These are phyloP conservation scores for Garcileccinum viscosum DNA, from an alignment of 1,284 basidiomycete genomes.

Conservation along the genomic window DNA sequence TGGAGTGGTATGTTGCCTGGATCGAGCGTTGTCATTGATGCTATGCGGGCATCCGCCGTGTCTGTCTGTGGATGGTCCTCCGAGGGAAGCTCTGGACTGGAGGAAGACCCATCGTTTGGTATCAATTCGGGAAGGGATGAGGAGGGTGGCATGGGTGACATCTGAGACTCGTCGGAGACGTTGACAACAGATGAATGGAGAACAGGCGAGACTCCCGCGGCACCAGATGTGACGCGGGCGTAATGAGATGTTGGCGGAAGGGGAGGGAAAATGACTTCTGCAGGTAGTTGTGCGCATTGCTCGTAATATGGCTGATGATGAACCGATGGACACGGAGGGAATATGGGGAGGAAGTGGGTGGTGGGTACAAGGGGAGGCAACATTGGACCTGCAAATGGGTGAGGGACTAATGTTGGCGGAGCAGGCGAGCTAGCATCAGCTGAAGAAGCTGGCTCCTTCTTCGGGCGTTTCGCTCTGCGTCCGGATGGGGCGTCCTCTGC, in stretches of 20 bases:
- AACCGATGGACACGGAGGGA: conserved; percentile 61
- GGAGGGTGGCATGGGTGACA: conserved; percentile 36
- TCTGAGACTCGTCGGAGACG: conserved; percentile 28
- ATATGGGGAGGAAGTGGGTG: conserved; percentile 54
- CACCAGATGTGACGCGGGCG: conserved; percentile 38
- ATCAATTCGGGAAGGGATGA: conserved; percentile 63
- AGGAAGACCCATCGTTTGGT: conserved; percentile 69
- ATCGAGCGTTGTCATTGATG: conserved; percentile 24
- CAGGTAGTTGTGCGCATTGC: conserved; percentile 55
- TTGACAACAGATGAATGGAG: conserved; percentile 38
- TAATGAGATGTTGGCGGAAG: conserved; percentile 57
- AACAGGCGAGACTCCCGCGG: conserved; percentile 20
- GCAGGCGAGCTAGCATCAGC: conserved; percentile 36
- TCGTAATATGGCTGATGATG: conserved; percentile 77
- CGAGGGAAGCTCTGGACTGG: conserved; percentile 62
- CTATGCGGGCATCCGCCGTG: conserved; percentile 18
- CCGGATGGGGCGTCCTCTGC: conserved; percentile 44
- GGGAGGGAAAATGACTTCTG: conserved; percentile 74
- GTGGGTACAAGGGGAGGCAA: conserved; percentile 43
- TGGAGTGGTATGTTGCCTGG: conserved; percentile 15
- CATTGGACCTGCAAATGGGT: conserved; percentile 21
- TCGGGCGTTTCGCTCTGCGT: conserved; percentile 57
- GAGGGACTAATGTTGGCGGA: conserved; percentile 8
- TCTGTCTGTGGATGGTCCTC: conserved; percentile 33
- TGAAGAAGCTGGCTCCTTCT: conserved; percentile 41